A percentile compares a stretch with the other conserved stretches of the same genome.
Evolutionary conservation across 345 rosid species (phyloP).

Genomic region (Carallia pectinifolia): DNA sequence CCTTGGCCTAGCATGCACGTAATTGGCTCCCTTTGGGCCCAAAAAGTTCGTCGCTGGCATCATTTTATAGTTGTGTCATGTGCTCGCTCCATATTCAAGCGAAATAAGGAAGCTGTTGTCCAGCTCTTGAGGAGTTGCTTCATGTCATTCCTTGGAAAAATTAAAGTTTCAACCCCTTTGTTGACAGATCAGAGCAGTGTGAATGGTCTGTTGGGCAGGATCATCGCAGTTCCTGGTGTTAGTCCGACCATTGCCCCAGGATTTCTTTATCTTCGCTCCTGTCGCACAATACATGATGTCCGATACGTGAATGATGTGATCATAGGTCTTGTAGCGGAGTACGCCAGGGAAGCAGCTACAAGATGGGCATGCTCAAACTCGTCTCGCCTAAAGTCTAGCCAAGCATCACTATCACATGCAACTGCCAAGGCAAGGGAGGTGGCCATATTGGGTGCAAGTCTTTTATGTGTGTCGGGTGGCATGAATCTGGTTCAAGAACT

Average conservation of each 20-base stretch:
- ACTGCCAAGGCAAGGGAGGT: slow-evolving; percentile 49
- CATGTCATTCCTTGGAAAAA: slow-evolving; percentile 47
- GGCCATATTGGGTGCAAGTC: slow-evolving; percentile 59
- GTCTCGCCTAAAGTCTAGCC: slow-evolving; percentile 40
- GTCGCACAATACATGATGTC: slow-evolving; percentile 41
- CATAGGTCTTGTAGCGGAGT: slow-evolving; percentile 48
- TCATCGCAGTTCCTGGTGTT: slow-evolving; percentile 27
- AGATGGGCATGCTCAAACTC: slow-evolving; percentile 27
- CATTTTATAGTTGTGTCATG: slow-evolving; percentile 51
- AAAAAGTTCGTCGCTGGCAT: slow-evolving; percentile 66
- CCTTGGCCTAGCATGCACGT: slow-evolving; percentile 50
- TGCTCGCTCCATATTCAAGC: slow-evolving; percentile 50
- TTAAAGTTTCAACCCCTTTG: slow-evolving; percentile 24
- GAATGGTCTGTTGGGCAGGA: slow-evolving; percentile 45
- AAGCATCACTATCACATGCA: slow-evolving; percentile 43
- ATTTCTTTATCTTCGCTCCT: slow-evolving; percentile 55
- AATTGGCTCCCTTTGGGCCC: slow-evolving; percentile 67
- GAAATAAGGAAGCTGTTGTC: slow-evolving; percentile 48
- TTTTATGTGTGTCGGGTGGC: slow-evolving; percentile 50
- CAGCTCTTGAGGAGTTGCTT: slow-evolving; percentile 66
- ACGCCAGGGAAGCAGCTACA: slow-evolving; percentile 39
- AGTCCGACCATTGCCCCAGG: slow-evolving; percentile 49
- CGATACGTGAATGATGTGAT: slow-evolving; percentile 39
- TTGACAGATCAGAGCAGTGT: slow-evolving; percentile 38
- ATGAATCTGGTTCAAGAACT: slow-evolving; percentile 43